These are phyloP conservation scores for Sporobolomyces phaffii DNA, from an alignment of 768 basidiomycete species.

Conservation along the genomic window DNA sequence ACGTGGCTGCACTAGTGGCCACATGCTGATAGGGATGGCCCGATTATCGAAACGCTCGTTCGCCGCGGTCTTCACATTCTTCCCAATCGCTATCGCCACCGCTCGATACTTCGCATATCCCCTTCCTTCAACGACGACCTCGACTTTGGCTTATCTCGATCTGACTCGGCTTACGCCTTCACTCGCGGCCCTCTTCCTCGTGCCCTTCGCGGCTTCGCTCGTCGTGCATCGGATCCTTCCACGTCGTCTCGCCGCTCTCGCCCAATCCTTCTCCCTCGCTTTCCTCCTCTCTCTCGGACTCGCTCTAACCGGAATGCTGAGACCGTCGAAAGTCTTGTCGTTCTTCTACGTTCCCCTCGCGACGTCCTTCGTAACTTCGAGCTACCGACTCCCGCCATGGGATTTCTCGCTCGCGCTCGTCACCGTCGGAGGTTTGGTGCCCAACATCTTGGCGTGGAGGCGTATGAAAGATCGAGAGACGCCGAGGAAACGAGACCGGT, in stretches of 20 bases:
- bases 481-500: conserved; percentile 6
- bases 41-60: conserved; percentile 46
- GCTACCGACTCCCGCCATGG: conserved; percentile 37
- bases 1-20: conserved; percentile 47
- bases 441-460: conserved; percentile 43
- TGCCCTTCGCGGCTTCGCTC: not conserved
- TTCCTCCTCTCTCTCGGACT: conserved; percentile 46
- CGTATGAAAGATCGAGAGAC: conserved; percentile 13
- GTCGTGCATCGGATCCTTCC: not conserved
- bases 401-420: conserved; percentile 47
- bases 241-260: not conserved
- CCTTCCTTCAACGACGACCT: not conserved
- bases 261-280: conserved; percentile 43
- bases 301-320: conserved; percentile 46
- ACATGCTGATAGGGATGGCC: conserved; percentile 48
- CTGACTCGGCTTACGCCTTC: not conserved
- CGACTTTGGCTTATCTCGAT: not conserved
- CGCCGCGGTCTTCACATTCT: conserved; percentile 42
- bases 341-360: conserved; percentile 44
- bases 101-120: conserved; percentile 6
- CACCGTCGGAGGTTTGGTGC: conserved; percentile 45
- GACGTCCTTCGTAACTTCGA: not conserved
- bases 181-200: not conserved
- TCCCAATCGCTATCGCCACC: conserved; percentile 19
- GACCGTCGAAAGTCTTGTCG: conserved; percentile 44